Evolutionary conservation across 345 rosid genomes (phyloP), one percentile per base, ranked within the genome.

Genomic region (Raphanus raphanistrum): DNA sequence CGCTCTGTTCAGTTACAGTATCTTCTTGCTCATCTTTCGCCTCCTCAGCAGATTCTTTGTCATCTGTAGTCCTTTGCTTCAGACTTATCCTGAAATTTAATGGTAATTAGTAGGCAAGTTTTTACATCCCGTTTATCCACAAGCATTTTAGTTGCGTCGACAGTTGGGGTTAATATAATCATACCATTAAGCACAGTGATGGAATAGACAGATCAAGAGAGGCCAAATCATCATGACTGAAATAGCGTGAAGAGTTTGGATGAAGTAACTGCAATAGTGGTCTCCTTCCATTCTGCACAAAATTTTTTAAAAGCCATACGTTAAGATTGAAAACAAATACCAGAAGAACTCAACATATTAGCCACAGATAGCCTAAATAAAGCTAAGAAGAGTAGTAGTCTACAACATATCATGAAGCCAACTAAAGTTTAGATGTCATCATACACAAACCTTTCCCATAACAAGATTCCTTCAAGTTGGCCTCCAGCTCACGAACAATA

Each of bases 221-320:
- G 65, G 90, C 83, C 41, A 94, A 73, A 79, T 94, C 97, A 72
- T 90, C 91, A 26, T 86, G 95, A 82, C 85, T 86, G 71, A 90
- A 75, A 84, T 88, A 94, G 5, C 92, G 91, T 9, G 93, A 82
- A 77, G 84, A 88, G 68, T 92, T 83, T 68, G 97, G 97, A 83
- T 87, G 93, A 75, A 94, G 90, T 48, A 94, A 84, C 84, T 94
- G 97, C 76, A 94, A 79, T 61, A 94, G 43, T 26, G 90, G 82
- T 61, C 86, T 92, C 80, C 95, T 90, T 75, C 93, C 93, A 79
- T 80, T 86, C 99, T 94, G 84, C 66, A 83, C 82, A 29, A 67
- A 75, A 59, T 29, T 54, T 7, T 80, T 25, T 21, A 21, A 36
- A 64, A 77, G 69, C 28, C 71, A 63, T 43, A 26, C 6, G 2